These are phyloP conservation scores for Globisporangium recalcitrans DNA, from an alignment of 352 stramenopile species.

Conservation along the genomic window DNA sequence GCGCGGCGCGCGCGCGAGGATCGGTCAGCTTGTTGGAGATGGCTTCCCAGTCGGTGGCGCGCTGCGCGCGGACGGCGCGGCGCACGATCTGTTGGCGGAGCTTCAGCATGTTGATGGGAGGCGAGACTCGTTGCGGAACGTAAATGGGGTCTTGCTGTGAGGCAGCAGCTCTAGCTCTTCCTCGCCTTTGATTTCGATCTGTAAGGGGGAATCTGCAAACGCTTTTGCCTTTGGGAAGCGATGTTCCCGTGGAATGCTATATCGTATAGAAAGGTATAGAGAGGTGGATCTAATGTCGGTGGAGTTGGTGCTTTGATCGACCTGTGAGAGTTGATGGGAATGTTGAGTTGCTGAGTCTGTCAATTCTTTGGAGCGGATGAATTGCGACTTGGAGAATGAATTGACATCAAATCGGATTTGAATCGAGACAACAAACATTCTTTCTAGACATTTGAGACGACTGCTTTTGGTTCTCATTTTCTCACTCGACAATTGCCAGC, in stretches of 20 bases:
- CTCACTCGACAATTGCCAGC: background rate
- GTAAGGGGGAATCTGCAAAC: background rate
- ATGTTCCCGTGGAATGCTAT: background rate
- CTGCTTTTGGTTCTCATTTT: background rate
- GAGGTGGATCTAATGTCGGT: too few relatives aligned
- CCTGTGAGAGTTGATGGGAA: background rate
- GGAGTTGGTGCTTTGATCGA: too few relatives aligned
- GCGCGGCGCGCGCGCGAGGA: slow-evolving; percentile 62
- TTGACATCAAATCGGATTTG: slow-evolving; percentile 8
- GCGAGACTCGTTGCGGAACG: slow-evolving; percentile 9
- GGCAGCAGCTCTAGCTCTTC: slow-evolving; percentile 10
- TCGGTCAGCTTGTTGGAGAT: slow-evolving; percentile 77
- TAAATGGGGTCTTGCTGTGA: slow-evolving; percentile 5
- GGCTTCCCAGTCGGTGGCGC: slow-evolving; percentile 59
- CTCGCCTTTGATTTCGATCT: slow-evolving; percentile 22
- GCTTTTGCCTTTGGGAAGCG: background rate
- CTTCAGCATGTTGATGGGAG: slow-evolving; percentile 51
- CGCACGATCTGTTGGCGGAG: slow-evolving; percentile 75
- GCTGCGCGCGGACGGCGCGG: slow-evolving; percentile 42
- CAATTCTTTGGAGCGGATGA: background rate
- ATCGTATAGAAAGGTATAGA: background rate
- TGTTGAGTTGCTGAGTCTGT: background rate
- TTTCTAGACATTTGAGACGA: background rate
- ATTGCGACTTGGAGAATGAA: background rate
- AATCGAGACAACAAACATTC: too few relatives aligned